Conservation (phyloP, 192 early-diverging fungal genomes). For the Fimicolochytrium jonesii region DNA sequence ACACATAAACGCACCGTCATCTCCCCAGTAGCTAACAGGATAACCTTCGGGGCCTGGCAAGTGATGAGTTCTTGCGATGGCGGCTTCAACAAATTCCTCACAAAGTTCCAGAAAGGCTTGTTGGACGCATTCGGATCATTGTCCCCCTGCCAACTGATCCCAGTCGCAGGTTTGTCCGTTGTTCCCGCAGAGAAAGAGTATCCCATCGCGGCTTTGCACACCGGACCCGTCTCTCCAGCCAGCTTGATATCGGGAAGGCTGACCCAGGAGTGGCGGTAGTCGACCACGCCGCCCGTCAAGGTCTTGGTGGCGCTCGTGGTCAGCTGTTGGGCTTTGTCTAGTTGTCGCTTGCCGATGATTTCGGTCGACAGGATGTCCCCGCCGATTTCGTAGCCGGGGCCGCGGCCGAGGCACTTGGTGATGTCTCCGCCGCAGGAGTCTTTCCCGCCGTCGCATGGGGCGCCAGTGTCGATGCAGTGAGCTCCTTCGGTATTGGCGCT, state of each 20-base stretch:
- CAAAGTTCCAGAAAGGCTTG: slow-evolving; percentile 32
- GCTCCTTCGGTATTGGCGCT: slow-evolving; percentile 35
- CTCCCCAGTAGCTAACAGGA: slow-evolving; percentile 57
- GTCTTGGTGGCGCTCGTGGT: neutral
- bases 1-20: slow-evolving; percentile 24
- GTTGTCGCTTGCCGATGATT: slow-evolving; percentile 38
- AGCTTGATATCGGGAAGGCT: slow-evolving; percentile 32
- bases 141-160: slow-evolving; percentile 24
- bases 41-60: slow-evolving; percentile 55
- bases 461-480: slow-evolving; percentile 39
- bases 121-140: slow-evolving; percentile 24
- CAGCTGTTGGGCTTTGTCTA: slow-evolving; percentile 26
- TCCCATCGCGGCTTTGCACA: slow-evolving; percentile 41
- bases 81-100: slow-evolving; percentile 12
- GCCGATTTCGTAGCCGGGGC: slow-evolving; percentile 38
- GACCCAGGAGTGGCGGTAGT: slow-evolving; percentile 43
- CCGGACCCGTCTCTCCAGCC: neutral
- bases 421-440: slow-evolving; percentile 33
- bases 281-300: slow-evolving; percentile 11
- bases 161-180: slow-evolving; percentile 36
- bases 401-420: slow-evolving; percentile 35
- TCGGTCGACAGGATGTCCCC: slow-evolving; percentile 32
- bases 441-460: slow-evolving; percentile 39
- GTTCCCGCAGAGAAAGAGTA: slow-evolving; percentile 53
- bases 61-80: slow-evolving; percentile 29